Percentiles rank a stretch among this genome's conserved stretches.
Evolutionary conservation across 176 grass and related monocot genomes (phyloP).

Genomic region (Echinochloa phyllopogon): DNA sequence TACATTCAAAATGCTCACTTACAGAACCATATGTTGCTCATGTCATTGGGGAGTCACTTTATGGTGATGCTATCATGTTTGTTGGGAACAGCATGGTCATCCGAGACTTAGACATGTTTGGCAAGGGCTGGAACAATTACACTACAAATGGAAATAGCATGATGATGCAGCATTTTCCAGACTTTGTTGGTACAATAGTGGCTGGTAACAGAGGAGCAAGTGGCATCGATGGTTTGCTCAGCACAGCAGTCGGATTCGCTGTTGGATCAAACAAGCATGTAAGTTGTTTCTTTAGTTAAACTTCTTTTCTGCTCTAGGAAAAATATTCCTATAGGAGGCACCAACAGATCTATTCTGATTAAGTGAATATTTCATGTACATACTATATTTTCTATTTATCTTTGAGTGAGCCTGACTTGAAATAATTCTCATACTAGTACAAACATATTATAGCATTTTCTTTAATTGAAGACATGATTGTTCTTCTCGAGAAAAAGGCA

Average conservation of each 20-base stretch:
- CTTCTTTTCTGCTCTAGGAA: not conserved
- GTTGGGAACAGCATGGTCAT: slow-evolving; percentile 96
- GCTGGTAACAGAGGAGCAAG: slow-evolving; percentile 94
- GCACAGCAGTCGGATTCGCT: slow-evolving; percentile 87
- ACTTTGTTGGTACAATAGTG: slow-evolving; percentile 70
- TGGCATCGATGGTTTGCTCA: slow-evolving; percentile 99
- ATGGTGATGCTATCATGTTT: slow-evolving; percentile 66
- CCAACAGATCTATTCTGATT: slow-evolving; percentile 13
- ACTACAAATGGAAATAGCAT: slow-evolving; percentile 36
- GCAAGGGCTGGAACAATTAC: slow-evolving; percentile 64
- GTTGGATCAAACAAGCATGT: slow-evolving; percentile 84
- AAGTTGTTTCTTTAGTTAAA: slow-evolving; percentile 36
- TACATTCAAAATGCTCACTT: slow-evolving; percentile 65
- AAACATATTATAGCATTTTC: not conserved
- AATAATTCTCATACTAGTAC: not conserved
- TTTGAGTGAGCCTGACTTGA: not conserved
- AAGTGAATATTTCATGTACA: slow-evolving; percentile 29
- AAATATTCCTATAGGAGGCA: slow-evolving; percentile 7
- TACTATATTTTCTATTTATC: slow-evolving; percentile 28
- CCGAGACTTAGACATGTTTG: slow-evolving; percentile 94
- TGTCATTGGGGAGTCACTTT: slow-evolving; percentile 70
- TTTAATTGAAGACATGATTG: not conserved
- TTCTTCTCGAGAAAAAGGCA: not conserved
- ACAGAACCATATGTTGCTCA: slow-evolving; percentile 93
- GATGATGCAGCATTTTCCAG: slow-evolving; percentile 40